A percentile compares a stretch with the other conserved stretches of the same genome.
Evolutionary conservation across 163 green algal species (phyloP).

Genomic region (Chlamydomonas reinhardtii): DNA sequence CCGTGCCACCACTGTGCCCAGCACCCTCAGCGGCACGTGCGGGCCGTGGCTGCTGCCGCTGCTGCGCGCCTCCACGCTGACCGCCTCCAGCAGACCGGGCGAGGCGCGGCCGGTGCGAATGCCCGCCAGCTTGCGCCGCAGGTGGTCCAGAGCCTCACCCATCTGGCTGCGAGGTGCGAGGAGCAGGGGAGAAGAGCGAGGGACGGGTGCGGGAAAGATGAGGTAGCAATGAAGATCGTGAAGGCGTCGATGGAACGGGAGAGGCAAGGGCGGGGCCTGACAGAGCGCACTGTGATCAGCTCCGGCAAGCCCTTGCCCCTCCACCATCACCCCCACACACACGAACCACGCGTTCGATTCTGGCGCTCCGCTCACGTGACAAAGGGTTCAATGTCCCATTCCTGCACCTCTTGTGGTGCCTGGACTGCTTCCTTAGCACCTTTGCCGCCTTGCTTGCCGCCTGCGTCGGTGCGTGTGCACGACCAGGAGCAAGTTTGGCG

Average conservation of each 20-base stretch:
- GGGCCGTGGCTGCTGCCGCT: constrained; percentile 13
- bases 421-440: not conserved
- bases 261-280: not conserved
- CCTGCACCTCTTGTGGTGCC: no score
- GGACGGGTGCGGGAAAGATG: not conserved
- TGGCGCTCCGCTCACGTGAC: no score
- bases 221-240: not conserved
- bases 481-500: no score
- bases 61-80: constrained; percentile 53
- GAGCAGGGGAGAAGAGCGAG: not conserved
- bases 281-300: no score
- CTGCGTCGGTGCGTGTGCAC: no score
- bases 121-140: constrained; percentile 59
- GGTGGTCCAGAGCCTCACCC: constrained; percentile 48
- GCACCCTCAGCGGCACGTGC: constrained; percentile 60
- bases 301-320: no score
- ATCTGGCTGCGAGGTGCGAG: constrained; percentile 42
- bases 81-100: constrained; percentile 66
- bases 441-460: no score
- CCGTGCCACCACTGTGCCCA: constrained; percentile 65
- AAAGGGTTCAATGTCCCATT: no score
- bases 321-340: no score
- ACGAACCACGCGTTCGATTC: no score
- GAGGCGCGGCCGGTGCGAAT: constrained; percentile 62
- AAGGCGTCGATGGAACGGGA: no score